Conservation (phyloP, 768 basidiomycete genomes). For the Trametes cubensis region DNA sequence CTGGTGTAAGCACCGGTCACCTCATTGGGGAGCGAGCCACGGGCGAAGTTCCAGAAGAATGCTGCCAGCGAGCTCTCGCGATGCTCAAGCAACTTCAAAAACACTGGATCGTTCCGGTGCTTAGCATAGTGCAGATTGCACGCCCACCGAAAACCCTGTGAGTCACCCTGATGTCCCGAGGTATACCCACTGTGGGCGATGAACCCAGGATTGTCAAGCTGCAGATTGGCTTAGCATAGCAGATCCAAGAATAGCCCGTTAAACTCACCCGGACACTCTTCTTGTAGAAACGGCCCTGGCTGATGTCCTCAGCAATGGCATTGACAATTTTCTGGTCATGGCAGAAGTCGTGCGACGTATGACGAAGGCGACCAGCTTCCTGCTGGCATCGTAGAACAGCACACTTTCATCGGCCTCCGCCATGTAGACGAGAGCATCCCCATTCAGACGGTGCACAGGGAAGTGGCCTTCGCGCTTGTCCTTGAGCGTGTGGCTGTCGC, state of each 20-base stretch:
- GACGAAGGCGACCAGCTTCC: neutral
- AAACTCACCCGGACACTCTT: neutral
- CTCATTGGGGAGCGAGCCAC: neutral
- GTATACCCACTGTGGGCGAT: neutral
- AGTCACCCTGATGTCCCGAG: neutral
- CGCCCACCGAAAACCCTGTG: neutral
- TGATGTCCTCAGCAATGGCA: neutral
- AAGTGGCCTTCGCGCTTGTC: neutral
- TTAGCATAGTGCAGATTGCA: neutral
- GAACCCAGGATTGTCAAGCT: neutral
- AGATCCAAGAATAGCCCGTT: neutral
- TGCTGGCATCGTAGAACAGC: neutral
- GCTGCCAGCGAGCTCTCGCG: neutral
- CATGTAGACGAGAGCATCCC: neutral
- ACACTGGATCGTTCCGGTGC: neutral
- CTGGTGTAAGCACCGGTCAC: neutral
- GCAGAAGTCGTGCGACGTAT: neutral
- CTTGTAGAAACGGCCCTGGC: neutral
- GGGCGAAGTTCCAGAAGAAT: neutral
- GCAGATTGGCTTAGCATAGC: neutral
- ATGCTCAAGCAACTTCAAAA: neutral
- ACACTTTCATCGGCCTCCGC: neutral
- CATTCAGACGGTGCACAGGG: neutral
- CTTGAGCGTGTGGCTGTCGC: neutral
- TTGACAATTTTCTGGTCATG: neutral